A percentile compares a stretch with the other conserved stretches of the same genome.
Evolutionary conservation across 352 stramenopile genomes (phyloP).

Genomic region (Pythium sp.): DNA sequence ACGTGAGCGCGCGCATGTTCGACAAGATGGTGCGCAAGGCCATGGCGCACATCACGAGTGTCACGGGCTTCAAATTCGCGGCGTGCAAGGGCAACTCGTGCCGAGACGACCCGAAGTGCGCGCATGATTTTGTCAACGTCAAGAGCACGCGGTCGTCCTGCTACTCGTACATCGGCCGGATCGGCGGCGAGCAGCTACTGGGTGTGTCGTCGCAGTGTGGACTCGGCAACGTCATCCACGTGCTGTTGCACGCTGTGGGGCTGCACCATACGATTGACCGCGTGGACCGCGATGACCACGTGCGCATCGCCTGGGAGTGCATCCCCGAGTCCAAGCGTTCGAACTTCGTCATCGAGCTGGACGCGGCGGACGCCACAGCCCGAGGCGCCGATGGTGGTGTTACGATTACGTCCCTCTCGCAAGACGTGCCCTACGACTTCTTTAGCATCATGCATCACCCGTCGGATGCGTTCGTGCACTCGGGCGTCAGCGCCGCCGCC

Average conservation of each 20-base stretch:
- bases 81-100: conserved; percentile 52
- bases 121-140: conserved; percentile 64
- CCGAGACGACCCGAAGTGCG: conserved; percentile 37
- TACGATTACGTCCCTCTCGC: not conserved
- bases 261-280: conserved; percentile 73
- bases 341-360: conserved; percentile 59
- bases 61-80: conserved; percentile 66
- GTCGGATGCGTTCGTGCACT: conserved; percentile 64
- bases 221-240: conserved; percentile 75
- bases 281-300: conserved; percentile 67
- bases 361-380: conserved; percentile 20
- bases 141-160: conserved; percentile 53
- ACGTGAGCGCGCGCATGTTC: conserved; percentile 39
- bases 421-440: conserved; percentile 67
- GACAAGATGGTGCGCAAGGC: conserved; percentile 41
- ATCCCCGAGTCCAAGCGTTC: conserved; percentile 58
- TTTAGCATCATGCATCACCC: conserved; percentile 87
- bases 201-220: conserved; percentile 71
- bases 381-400: not conserved
- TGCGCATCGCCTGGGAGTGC: conserved; percentile 81
- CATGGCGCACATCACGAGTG: conserved; percentile 56
- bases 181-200: conserved; percentile 60
- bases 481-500: conserved; percentile 10
- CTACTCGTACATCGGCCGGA: conserved; percentile 75
- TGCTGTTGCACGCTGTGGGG: conserved; percentile 70